Evolutionary conservation across 169 alveolate genomes (phyloP).

Genomic region (Plasmodium vivax): DNA sequence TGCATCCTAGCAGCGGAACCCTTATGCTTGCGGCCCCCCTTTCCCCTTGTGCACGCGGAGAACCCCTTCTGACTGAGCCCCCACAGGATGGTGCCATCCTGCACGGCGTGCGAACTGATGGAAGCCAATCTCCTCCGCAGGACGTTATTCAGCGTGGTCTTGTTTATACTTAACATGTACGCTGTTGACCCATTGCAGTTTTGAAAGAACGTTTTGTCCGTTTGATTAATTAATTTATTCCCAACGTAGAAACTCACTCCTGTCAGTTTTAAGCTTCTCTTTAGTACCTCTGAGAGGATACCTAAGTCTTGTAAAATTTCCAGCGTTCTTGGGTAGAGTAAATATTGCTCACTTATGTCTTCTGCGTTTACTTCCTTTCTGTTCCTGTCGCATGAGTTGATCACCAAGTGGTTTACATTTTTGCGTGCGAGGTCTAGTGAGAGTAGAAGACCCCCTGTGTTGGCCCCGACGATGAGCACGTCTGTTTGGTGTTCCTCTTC

Average conservation of each 20-base stretch:
- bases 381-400: slow-evolving; percentile 6
- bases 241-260: slow-evolving; percentile 29
- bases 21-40: not conserved
- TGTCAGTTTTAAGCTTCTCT: slow-evolving; percentile 23
- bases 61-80: not conserved
- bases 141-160: slow-evolving; percentile 12
- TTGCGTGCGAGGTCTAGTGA: slow-evolving; percentile 21
- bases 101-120: not conserved
- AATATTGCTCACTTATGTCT: slow-evolving; percentile 27
- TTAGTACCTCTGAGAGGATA: slow-evolving; percentile 13
- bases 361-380: not conserved
- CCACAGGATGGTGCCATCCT: slow-evolving; percentile 9
- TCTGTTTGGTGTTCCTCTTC: slow-evolving; percentile 13
- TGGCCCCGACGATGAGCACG: slow-evolving; percentile 32
- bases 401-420: slow-evolving; percentile 24
- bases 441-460: slow-evolving; percentile 23
- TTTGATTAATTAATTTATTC: slow-evolving; percentile 23
- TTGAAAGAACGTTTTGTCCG: slow-evolving; percentile 35
- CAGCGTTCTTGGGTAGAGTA: slow-evolving; percentile 43
- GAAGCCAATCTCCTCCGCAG: not conserved
- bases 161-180: slow-evolving; percentile 46
- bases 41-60: not conserved
- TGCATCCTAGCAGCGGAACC: not conserved
- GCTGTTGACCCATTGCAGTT: slow-evolving; percentile 12
- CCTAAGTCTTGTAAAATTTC: slow-evolving; percentile 31